A percentile compares a stretch with the other conserved stretches of the same genome.
Evolutionary conservation across 331 rosid species (phyloP).

Genomic region (Pyrus hybrid): DNA sequence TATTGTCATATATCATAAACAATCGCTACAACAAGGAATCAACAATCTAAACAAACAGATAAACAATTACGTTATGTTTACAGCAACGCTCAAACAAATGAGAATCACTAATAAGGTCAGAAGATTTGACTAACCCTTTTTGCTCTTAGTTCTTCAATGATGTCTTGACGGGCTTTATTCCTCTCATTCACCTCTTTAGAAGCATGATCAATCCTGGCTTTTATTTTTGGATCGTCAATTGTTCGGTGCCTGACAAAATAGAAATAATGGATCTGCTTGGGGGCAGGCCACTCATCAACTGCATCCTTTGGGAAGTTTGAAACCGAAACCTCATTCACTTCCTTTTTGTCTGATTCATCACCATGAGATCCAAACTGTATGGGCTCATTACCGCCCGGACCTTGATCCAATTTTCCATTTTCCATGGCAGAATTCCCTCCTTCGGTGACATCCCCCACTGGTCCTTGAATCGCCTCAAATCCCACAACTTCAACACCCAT

Average conservation of each 20-base stretch:
- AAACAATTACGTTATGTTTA: neutral
- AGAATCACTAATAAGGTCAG: neutral
- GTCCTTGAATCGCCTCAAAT: constrained; percentile 85
- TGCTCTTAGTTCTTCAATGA: constrained; percentile 69
- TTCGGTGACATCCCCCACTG: constrained; percentile 39
- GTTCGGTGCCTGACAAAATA: constrained; percentile 59
- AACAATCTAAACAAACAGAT: neutral
- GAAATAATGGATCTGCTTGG: constrained; percentile 70
- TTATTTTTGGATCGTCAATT: constrained; percentile 69
- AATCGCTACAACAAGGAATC: neutral
- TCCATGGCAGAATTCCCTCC: constrained; percentile 53
- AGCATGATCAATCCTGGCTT: constrained; percentile 54
- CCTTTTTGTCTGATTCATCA: constrained; percentile 58
- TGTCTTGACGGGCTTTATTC: constrained; percentile 59
- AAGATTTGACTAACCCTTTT: constrained; percentile 62
- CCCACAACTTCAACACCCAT: constrained; percentile 93
- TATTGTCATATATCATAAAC: neutral
- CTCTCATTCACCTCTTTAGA: constrained; percentile 56
- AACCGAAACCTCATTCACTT: constrained; percentile 33
- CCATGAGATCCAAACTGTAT: constrained; percentile 85
- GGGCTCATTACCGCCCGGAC: constrained; percentile 31
- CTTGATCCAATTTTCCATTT: constrained; percentile 54
- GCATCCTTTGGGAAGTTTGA: constrained; percentile 54
- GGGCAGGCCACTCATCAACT: constrained; percentile 96
- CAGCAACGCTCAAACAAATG: neutral